These are phyloP conservation scores for Cryptococcus sp. DNA, from an alignment of 1,284 basidiomycete genomes.

Conservation along the genomic window DNA sequence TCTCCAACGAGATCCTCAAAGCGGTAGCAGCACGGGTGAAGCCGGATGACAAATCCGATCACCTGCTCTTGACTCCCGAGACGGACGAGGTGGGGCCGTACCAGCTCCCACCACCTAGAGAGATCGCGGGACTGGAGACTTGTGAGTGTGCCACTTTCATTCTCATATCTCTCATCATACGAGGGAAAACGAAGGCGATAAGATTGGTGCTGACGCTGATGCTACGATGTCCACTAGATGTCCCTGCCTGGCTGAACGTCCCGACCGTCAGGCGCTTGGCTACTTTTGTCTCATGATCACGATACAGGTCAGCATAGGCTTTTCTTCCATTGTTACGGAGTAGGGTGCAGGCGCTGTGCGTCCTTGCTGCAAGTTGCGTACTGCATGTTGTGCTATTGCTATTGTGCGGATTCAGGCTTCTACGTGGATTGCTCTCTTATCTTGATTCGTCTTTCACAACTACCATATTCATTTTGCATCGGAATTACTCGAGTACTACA, in stretches of 20 bases:
- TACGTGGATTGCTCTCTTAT: too few species aligned
- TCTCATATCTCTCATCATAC: neutral
- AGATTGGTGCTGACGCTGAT: neutral
- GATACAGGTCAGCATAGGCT: neutral
- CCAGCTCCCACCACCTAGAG: constrained; percentile 50
- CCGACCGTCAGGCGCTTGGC: constrained; percentile 44
- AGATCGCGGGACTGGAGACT: constrained; percentile 52
- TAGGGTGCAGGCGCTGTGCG: too few species aligned
- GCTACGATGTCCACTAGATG: constrained; percentile 26
- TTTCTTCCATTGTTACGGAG: neutral
- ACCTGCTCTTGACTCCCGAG: constrained; percentile 88
- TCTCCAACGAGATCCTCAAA: constrained; percentile 91
- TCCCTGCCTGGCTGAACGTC: constrained; percentile 44
- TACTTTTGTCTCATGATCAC: constrained; percentile 41
- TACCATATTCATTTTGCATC: too few species aligned
- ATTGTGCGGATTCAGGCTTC: too few species aligned
- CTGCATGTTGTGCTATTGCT: too few species aligned
- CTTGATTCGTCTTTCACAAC: too few species aligned
- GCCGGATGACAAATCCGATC: constrained; percentile 92
- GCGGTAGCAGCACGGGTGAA: constrained; percentile 94
- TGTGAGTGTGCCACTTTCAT: constrained; percentile 36
- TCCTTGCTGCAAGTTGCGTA: too few species aligned
- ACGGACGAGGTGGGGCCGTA: constrained; percentile 88
- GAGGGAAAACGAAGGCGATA: neutral
- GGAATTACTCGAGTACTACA: too few species aligned